A percentile compares a stretch with the other conserved stretches of the same genome.
Evolutionary conservation across 108 stramenopile genomes (phyloP).

Genomic region (Skeletonema grethae): DNA sequence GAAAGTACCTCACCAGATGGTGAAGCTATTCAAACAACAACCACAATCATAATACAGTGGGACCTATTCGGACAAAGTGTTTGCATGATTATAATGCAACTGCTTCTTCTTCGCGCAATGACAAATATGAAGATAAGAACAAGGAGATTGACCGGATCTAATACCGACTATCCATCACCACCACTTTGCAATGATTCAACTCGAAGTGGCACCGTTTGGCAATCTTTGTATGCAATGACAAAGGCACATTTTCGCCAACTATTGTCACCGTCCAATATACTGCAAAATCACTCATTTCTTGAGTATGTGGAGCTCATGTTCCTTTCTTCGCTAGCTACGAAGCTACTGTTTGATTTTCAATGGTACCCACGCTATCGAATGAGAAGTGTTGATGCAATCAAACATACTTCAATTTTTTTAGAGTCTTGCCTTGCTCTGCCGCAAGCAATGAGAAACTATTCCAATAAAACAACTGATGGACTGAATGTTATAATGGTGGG

Average conservation of each 20-base stretch:
- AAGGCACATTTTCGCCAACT: slow-evolving; percentile 28
- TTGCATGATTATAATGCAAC: slow-evolving; percentile 42
- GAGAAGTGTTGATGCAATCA: slow-evolving; percentile 27
- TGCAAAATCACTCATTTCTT: slow-evolving; percentile 39
- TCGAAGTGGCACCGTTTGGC: neutral
- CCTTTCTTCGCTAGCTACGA: slow-evolving; percentile 32
- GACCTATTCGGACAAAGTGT: slow-evolving; percentile 46
- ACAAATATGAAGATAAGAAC: neutral
- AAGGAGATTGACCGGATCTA: too few relatives aligned
- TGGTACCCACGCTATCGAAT: slow-evolving; percentile 48
- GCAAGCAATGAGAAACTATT: slow-evolving; percentile 40
- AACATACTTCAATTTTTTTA: slow-evolving; percentile 33
- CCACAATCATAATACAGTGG: slow-evolving; percentile 15
- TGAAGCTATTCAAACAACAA: neutral
- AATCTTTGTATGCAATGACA: neutral
- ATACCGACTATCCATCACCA: too few relatives aligned
- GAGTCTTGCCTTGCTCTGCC: slow-evolving; percentile 49
- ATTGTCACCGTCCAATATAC: slow-evolving; percentile 36
- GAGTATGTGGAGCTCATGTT: slow-evolving; percentile 38
- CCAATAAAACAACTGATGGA: slow-evolving; percentile 38
- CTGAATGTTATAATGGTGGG: slow-evolving; percentile 43
- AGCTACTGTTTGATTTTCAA: slow-evolving; percentile 44
- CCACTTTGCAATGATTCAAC: neutral
- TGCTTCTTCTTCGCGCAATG: slow-evolving; percentile 43
- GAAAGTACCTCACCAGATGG: neutral